Evolutionary conservation across 2,329 filamentous ascomycete genomes (phyloP).

Genomic region (Aspergillus awamori): DNA sequence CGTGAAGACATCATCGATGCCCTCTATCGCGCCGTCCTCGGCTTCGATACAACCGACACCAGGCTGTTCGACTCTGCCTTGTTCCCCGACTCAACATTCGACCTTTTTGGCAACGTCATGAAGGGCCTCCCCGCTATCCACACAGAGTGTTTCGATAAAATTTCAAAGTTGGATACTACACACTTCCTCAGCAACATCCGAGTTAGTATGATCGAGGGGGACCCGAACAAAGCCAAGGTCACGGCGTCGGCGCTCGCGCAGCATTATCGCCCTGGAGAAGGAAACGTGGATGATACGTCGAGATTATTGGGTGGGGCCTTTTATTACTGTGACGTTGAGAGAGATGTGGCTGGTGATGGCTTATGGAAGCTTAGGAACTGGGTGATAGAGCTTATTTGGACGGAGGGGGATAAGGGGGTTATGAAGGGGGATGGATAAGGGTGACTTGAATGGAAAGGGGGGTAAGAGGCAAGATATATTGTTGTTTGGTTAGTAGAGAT

Average conservation of each 20-base stretch:
- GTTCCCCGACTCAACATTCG: slow-evolving; percentile 21
- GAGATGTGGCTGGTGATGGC: slow-evolving; percentile 27
- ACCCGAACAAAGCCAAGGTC: slow-evolving; percentile 16
- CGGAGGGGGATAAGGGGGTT: slow-evolving; percentile 18
- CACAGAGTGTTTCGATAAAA: slow-evolving; percentile 18
- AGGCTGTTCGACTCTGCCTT: slow-evolving; percentile 35
- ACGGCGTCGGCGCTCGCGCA: slow-evolving; percentile 24
- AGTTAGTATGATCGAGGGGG: slow-evolving; percentile 18
- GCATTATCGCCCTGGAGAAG: slow-evolving; percentile 29
- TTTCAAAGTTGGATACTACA: slow-evolving; percentile 35
- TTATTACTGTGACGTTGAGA: slow-evolving; percentile 32
- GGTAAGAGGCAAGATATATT: no score
- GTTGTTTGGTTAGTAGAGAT: no score
- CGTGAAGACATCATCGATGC: slow-evolving; percentile 38
- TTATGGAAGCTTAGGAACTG: slow-evolving; percentile 41
- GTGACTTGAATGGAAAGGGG: no score
- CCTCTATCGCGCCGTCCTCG: slow-evolving; percentile 31
- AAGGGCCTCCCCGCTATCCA: slow-evolving; percentile 25
- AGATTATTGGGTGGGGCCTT: slow-evolving; percentile 28
- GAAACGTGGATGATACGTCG: slow-evolving; percentile 24
- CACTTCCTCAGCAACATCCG: slow-evolving; percentile 29
- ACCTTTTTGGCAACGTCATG: slow-evolving; percentile 22
- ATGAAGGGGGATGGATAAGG: not conserved
- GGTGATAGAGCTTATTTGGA: slow-evolving; percentile 36
- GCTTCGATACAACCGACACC: slow-evolving; percentile 32